Evolutionary conservation across 768 basidiomycete species (phyloP), one percentile per base, ranked within the genome.

Genomic region (Lyophyllum decastes): DNA sequence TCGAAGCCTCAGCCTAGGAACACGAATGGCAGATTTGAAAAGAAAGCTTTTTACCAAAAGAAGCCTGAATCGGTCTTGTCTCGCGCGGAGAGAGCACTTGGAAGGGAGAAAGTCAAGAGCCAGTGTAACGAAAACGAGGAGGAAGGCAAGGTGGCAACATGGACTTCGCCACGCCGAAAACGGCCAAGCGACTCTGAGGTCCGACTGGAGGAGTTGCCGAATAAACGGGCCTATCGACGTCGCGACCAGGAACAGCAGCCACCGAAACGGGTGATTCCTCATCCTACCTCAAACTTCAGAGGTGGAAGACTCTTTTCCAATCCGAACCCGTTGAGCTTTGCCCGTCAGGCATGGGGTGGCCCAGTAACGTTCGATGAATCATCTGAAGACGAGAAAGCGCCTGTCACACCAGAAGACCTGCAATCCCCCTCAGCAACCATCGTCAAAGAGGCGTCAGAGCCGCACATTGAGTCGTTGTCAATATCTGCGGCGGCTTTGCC

Each of bases 1-100:
- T 57, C 68, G 30, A 78, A 72, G 54, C 68, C 71, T 11, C 88
- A 89, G 64, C 88, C 88, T 2, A 78, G 88, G 56, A 81, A 84
- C 52, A 72, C 71, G 17, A 88, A 89, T 60, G 88, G 88, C 43
- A 78, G 86, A 17, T 89, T 90, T 61, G 86, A 86, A 34, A 85
- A 82, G 73, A 88, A 88, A 67, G 76, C 73, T 34, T 73, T 72
- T 64, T 76, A 72, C 54, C 66, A 74, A 58, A 74, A 78, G 64
- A 78, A 70, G 66, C 68, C 55, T 14, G 54, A 44, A 19, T 57
- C 43, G 52, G 45, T 19, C 30, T 38, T 63, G 6, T 65, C 77
- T 16, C 75, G 78, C 19, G 73, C 74, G 0, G 74, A 78, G 64
- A 74, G 77, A 59, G 73, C 74, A 25, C 61, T 73, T 33, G 78